Conservation (phyloP, 768 basidiomycete genomes). For the Strobilomyces dryophilus region DNA sequence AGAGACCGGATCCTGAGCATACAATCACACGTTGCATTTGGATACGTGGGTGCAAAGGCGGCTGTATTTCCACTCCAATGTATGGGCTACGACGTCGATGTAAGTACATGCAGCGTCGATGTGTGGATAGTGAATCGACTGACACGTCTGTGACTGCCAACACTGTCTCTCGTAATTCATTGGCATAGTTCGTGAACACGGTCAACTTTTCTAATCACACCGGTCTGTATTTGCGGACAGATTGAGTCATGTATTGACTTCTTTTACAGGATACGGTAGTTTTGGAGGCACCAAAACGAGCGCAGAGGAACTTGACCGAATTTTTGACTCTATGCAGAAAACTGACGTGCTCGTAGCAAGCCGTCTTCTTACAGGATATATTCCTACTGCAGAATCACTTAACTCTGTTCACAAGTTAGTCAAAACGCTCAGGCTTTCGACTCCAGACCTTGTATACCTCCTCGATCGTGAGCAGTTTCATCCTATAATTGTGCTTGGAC, state of each 20-base stretch:
- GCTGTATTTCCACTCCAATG: constrained; percentile 76
- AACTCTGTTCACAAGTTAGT: constrained; percentile 61
- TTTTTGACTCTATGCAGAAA: constrained; percentile 69
- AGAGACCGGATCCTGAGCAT: constrained; percentile 74
- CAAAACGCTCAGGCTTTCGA: constrained; percentile 51
- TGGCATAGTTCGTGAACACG: constrained; percentile 70
- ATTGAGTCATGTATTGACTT: neutral
- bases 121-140: neutral
- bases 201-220: constrained; percentile 96
- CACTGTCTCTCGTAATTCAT: neutral
- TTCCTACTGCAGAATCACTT: constrained; percentile 80
- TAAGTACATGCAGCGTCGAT: constrained; percentile 33
- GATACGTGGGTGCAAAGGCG: constrained; percentile 88
- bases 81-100: constrained; percentile 95
- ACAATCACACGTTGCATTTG: constrained; percentile 91
- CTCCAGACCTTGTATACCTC: constrained; percentile 72
- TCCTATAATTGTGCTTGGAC: neutral
- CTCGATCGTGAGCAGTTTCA: constrained; percentile 72
- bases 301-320: constrained; percentile 67
- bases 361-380: constrained; percentile 86
- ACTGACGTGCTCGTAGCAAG: constrained; percentile 72
- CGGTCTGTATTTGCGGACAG: constrained; percentile 41
- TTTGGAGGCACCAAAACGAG: constrained; percentile 77
- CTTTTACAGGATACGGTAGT: constrained; percentile 67
- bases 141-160: neutral